phyloP scores from a whole-genome alignment of 1,284 basidiomycete species.

The Apiotrichum domesticum region DNA sequence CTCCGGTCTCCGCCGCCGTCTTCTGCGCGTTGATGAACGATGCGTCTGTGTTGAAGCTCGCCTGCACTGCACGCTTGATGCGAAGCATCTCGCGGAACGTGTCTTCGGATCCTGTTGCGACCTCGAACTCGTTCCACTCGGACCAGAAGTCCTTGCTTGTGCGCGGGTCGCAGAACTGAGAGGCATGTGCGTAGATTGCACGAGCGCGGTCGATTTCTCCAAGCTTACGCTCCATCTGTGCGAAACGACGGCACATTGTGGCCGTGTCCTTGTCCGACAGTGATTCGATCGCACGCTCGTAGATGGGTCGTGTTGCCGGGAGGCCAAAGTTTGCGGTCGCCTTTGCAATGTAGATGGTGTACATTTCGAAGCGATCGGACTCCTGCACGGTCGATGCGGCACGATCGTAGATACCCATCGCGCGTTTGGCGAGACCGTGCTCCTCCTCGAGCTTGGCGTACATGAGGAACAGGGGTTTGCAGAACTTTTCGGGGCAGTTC shows the following conservation, averaged over 20 bases:
- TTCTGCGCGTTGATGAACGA: slow-evolving; percentile 82
- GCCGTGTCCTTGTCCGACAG: slow-evolving; percentile 91
- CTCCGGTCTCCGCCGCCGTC: slow-evolving; percentile 54
- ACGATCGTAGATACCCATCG: slow-evolving; percentile 93
- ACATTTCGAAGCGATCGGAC: slow-evolving; percentile 96
- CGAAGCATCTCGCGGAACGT: slow-evolving; percentile 98
- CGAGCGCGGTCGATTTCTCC: slow-evolving; percentile 98
- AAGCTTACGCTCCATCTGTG: slow-evolving; percentile 90
- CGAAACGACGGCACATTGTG: slow-evolving; percentile 96
- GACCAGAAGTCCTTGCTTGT: slow-evolving; percentile 86
- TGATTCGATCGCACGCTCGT: slow-evolving; percentile 90
- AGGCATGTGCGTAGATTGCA: slow-evolving; percentile 92
- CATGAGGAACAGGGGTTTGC: slow-evolving; percentile 92
- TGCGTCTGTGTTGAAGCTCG: slow-evolving; percentile 91
- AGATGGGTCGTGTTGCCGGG: slow-evolving; percentile 92
- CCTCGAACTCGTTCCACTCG: slow-evolving; percentile 94
- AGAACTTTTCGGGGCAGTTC: slow-evolving; percentile 89
- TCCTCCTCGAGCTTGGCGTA: slow-evolving; percentile 95
- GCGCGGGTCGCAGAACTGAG: slow-evolving; percentile 96
- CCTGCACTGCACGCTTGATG: slow-evolving; percentile 96
- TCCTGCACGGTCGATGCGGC: slow-evolving; percentile 79
- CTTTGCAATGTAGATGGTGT: slow-evolving; percentile 94
- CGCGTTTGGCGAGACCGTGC: slow-evolving; percentile 86
- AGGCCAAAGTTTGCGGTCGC: slow-evolving; percentile 92
- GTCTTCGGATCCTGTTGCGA: slow-evolving; percentile 95